Evolutionary conservation across 768 basidiomycete genomes (phyloP), one percentile per base, ranked within the genome.

Genomic region (Lactifluus echinatus): DNA sequence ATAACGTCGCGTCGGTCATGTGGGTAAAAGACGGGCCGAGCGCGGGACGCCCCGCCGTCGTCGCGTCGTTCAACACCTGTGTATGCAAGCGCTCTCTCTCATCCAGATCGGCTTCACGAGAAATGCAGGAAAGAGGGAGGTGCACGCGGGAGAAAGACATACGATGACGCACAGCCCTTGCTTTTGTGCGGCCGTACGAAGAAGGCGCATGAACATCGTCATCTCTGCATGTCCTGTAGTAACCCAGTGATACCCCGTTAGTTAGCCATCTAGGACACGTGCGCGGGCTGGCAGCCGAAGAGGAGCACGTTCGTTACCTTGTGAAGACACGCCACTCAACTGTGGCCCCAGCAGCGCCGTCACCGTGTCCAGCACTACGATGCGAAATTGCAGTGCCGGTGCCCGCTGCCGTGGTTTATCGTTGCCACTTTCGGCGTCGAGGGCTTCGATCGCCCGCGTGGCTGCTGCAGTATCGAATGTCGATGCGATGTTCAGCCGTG

Each of bases 11-110:
- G 64, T 90, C 89, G 2, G 82, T 79, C 67, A 88, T 69, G 67
- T 80, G 86, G 7, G 83, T 73, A 59, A 90, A 91, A 1, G 87
- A 84, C 1, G 87, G 82, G 0, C 88, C 89, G 14, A 91, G 73
- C 0, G 86, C 85, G 4, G 87, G 87, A 64, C 86, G 89, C 55
- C 79, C 74, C 8, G 67, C 71, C 1, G 69, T 71, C 4, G 68
- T 69, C 50, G 70, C 54, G 34, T 59, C 47, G 34, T 59, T 59
- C 43, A 85, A 71, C 8, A 86, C 75, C 88, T 89, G 15, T n/a
- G 14, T 23, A 19, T 15, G 2, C 29, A 24, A 14, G 11, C 24
- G 10, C 8, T 23, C 4, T 17, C 4, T 8, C 34, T 44, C 19
- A 14, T 46, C 56, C 45, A 29, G 5, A 24, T 37, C n/a, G 42